Evolutionary conservation across 2,329 filamentous ascomycete genomes (phyloP), one percentile per base, ranked within the genome.

Genomic region (Sclerotinia nivalis): DNA sequence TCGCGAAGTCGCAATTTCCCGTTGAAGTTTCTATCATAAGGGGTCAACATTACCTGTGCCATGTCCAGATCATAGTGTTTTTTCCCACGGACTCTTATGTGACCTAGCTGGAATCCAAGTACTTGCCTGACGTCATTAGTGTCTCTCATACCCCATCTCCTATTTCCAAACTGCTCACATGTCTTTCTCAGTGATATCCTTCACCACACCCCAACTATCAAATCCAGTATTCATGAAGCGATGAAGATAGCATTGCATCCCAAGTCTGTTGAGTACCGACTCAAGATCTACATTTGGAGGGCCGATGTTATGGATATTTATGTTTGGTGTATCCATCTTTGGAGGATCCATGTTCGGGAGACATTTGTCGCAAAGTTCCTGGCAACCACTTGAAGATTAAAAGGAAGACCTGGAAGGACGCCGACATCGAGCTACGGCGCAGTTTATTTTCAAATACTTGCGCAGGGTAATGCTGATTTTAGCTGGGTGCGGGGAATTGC

Each of bases 1-100:
- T 49, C 68, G 68, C 20, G 68, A 66, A 56, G 61, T 69, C 8
- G 68, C 68, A 25, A 69, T 69, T 43, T 69, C 61, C 18, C 68
- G 52, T 52, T 66, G 68, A 3, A 69, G 68, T 50, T 66, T 69
- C 68, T 69, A 50, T 59, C 34, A n/a, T 58, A 20, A 20, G 20
- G 20, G 9, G 37, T 64, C n/a, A 62, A 37, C 34, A 40, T 49
- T 50, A 25, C 25, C 13, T 49, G 6, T 49, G 4, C 3, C 5
- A 8, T 25, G 34, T 2, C 9, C 31, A 25, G 10, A 12, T 25
- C 9, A 31, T 9, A 22, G 12, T 22, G 18, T 34, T 20, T 45
- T 20, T 45, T 10, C 9, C 4, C 2, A 66, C 68, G 10, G 28
- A 69, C 68, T 50, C 68, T 66, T 52, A 64, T 37, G 20, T 66